phyloP scores from a whole-genome alignment of 2,329 filamentous ascomycete genomes.

The Neofusicoccum sp. region DNA sequence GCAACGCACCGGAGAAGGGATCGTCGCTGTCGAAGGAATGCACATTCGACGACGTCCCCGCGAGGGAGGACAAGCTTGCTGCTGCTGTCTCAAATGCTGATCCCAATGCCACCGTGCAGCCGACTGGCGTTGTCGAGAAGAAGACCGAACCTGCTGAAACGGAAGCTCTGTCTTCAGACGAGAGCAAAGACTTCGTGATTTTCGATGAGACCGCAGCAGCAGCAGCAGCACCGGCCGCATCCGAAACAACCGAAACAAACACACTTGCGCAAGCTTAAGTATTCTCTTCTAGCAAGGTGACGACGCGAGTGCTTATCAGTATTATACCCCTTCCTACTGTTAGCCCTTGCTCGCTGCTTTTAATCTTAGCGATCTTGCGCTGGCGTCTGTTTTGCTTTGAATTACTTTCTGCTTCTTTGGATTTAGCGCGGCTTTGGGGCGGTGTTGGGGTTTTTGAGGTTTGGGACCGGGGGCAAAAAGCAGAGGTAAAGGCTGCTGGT shows the following conservation, averaged over 20 bases:
- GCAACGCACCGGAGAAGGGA: constrained; percentile 32
- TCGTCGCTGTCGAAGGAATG: constrained; percentile 36
- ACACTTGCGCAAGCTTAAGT: neutral
- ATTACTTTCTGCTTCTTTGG: neutral
- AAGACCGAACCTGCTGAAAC: neutral
- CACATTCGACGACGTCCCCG: constrained; percentile 22
- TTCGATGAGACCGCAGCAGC: constrained; percentile 7
- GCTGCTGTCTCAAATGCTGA: neutral
- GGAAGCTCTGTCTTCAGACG: neutral
- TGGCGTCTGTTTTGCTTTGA: neutral
- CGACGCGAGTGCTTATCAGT: constrained; percentile 9
- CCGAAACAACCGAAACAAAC: neutral
- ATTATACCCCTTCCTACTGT: constrained; percentile 17
- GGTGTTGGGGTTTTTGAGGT: neutral
- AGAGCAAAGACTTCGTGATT: neutral
- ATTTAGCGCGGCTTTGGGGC: neutral
- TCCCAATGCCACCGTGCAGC: too few species aligned
- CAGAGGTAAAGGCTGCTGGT: neutral
- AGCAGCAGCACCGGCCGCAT: neutral
- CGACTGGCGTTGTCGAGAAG: neutral
- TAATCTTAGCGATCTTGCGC: neutral
- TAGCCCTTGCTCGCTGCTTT: neutral
- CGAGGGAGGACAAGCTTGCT: neutral
- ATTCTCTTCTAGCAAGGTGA: constrained; percentile 4
- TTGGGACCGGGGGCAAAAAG: neutral